Evolutionary conservation across 1,139 yeast species (phyloP).

Genomic region (Scheffersomyces segobiensis): DNA sequence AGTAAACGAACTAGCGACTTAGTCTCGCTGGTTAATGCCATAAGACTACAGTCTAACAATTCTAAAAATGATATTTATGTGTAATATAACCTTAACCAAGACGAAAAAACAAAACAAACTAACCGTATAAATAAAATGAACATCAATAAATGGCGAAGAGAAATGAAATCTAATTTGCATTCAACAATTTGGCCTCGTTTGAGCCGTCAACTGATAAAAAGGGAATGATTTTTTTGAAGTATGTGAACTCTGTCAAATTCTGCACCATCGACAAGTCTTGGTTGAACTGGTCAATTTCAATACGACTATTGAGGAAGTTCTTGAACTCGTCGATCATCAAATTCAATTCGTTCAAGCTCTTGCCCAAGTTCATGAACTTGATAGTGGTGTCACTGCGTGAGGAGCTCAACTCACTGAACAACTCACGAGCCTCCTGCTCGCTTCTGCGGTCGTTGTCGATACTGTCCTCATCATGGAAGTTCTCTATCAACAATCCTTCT

Average conservation of each 20-base stretch:
- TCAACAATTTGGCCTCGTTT: slow-evolving; percentile 39
- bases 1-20: neutral
- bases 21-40: neutral
- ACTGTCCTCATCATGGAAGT: slow-evolving; percentile 25
- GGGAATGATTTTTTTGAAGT: slow-evolving; percentile 42
- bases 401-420: slow-evolving; percentile 5
- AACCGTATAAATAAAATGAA: neutral
- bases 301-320: slow-evolving; percentile 43
- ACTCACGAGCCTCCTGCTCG: slow-evolving; percentile 4
- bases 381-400: slow-evolving; percentile 6
- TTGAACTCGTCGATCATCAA: slow-evolving; percentile 58
- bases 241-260: slow-evolving; percentile 31
- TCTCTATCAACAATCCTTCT: slow-evolving; percentile 15
- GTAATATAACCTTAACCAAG: neutral
- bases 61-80: neutral
- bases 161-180: slow-evolving; percentile 26
- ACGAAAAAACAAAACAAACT: neutral
- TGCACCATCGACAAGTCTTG: slow-evolving; percentile 12
- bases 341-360: slow-evolving; percentile 69
- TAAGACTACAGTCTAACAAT: neutral
- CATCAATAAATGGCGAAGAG: neutral
- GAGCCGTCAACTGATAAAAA: slow-evolving; percentile 41
- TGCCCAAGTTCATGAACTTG: slow-evolving; percentile 46
- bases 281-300: slow-evolving; percentile 38
- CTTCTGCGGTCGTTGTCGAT: slow-evolving; percentile 18